These are phyloP conservation scores for Fonticula alba DNA, from an alignment of 78 protist genomes.

Conservation along the genomic window DNA sequence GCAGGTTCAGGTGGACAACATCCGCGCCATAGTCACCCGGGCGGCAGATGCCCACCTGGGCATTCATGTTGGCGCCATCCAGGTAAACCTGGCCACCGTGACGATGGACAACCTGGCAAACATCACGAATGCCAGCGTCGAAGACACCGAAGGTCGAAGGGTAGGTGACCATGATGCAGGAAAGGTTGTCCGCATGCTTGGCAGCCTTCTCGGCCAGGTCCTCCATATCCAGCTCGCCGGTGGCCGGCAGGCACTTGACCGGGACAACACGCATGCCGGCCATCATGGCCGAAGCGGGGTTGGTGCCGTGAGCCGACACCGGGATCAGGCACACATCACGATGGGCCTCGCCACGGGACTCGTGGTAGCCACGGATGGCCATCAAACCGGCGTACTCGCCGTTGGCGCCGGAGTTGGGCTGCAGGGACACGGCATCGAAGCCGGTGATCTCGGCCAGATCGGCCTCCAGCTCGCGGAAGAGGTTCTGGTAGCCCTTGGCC, in stretches of 20 bases:
- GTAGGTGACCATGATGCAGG: conserved; percentile 80
- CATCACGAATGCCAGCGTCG: conserved; percentile 52
- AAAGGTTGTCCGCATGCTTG: conserved; percentile 62
- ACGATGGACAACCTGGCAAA: conserved; percentile 54
- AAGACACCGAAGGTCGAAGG: conserved; percentile 95
- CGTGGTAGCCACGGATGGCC: conserved; percentile 67
- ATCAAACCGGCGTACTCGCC: conserved; percentile 92
- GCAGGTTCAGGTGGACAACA: conserved; percentile 92
- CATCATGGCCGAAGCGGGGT: conserved; percentile 93
- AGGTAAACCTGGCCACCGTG: conserved; percentile 89
- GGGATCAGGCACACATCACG: conserved; percentile 92
- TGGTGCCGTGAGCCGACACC: conserved; percentile 93
- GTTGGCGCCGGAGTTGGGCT: conserved; percentile 91
- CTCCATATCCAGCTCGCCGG: conserved; percentile 58
- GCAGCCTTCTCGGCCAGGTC: conserved; percentile 51
- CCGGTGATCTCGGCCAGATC: conserved; percentile 67
- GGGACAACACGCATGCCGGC: conserved; percentile 38
- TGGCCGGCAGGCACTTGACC: no score
- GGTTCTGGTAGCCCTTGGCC: conserved; percentile 36
- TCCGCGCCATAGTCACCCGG: conserved; percentile 93
- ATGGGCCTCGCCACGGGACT: conserved; percentile 25
- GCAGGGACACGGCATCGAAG: conserved; percentile 55
- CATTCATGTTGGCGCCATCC: conserved; percentile 97
- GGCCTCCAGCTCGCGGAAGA: conserved; percentile 2
- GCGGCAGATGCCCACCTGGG: conserved; percentile 71